Evolutionary conservation across 495 filamentous ascomycete species (phyloP).

Genomic region (Saxophila tyrrhenica): DNA sequence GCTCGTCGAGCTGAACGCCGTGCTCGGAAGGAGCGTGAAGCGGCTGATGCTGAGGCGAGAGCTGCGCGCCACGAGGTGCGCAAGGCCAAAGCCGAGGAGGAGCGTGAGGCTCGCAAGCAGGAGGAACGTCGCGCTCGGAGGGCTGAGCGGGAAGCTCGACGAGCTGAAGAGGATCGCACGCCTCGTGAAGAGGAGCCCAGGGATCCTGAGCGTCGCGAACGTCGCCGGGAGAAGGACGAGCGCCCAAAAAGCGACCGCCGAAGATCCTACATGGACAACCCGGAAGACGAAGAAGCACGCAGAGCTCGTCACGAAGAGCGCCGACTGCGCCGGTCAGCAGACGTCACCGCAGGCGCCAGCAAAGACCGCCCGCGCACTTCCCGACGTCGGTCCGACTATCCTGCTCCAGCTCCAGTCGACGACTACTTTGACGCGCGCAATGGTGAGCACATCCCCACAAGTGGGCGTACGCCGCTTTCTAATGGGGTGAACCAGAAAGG

Average conservation of each 20-base stretch:
- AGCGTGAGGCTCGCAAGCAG: constrained; percentile 33
- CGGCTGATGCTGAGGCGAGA: constrained; percentile 15
- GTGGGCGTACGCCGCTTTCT: constrained; percentile 1
- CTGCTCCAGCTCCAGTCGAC: constrained; percentile 20
- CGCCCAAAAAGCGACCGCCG: constrained; percentile 16
- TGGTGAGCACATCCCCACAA: constrained; percentile 11
- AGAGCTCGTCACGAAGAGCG: constrained; percentile 19
- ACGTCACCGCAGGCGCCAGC: constrained; percentile 4
- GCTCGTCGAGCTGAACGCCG: constrained; percentile 17
- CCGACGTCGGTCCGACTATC: constrained; percentile 14
- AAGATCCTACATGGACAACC: constrained; percentile 6
- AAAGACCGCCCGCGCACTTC: constrained; percentile 17
- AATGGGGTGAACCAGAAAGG: constrained; percentile 21
- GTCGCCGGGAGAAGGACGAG: constrained; percentile 14
- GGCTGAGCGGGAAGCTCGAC: constrained; percentile 37
- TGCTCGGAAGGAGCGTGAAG: constrained; percentile 13
- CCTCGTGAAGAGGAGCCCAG: constrained; percentile 36
- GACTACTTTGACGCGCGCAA: constrained; percentile 36
- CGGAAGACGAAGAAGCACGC: constrained; percentile 21
- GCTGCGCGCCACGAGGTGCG: constrained; percentile 21
- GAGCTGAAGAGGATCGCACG: constrained; percentile 25
- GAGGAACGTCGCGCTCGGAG: constrained; percentile 38
- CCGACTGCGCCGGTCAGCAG: constrained; percentile 12
- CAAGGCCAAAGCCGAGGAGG: constrained; percentile 29
- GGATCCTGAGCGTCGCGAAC: constrained; percentile 23